Conservation (phyloP, 768 basidiomycete species). For the Sporobolomyces phaffii region DNA sequence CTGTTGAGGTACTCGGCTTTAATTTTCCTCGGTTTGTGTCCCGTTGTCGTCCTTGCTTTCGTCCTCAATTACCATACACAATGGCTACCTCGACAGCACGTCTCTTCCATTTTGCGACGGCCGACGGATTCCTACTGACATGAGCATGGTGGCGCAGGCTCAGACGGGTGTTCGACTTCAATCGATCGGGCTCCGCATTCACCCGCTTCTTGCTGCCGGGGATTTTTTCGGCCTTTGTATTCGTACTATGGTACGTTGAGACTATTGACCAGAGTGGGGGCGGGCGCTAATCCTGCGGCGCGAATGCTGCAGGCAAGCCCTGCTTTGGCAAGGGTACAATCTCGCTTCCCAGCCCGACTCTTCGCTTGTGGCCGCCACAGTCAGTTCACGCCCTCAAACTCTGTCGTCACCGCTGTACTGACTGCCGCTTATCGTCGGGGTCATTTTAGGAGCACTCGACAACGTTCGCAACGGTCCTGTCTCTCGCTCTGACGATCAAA, state of each 20-base stretch:
- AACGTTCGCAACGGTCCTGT: constrained; percentile 25
- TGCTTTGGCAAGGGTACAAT: constrained; percentile 14
- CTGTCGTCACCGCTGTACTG: neutral
- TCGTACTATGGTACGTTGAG: constrained; percentile 12
- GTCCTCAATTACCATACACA: constrained; percentile 11
- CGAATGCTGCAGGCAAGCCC: neutral
- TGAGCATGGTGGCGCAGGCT: neutral
- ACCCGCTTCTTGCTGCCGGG: neutral
- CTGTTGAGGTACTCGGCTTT: neutral
- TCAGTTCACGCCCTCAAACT: neutral
- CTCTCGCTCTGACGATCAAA: constrained; percentile 27
- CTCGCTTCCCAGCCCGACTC: constrained; percentile 19
- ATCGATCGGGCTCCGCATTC: neutral
- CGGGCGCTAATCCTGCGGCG: too few species aligned
- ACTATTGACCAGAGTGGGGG: neutral
- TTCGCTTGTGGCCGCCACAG: constrained; percentile 3
- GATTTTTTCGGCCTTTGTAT: neutral
- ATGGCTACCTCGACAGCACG: neutral
- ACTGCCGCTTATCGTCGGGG: neutral
- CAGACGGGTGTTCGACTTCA: constrained; percentile 8
- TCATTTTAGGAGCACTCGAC: constrained; percentile 30
- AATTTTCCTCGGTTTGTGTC: neutral
- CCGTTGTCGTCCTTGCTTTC: neutral
- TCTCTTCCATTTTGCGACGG: neutral
- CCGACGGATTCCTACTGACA: neutral